Conservation (phyloP, 768 basidiomycete genomes). For the Lentinula guzmanii region DNA sequence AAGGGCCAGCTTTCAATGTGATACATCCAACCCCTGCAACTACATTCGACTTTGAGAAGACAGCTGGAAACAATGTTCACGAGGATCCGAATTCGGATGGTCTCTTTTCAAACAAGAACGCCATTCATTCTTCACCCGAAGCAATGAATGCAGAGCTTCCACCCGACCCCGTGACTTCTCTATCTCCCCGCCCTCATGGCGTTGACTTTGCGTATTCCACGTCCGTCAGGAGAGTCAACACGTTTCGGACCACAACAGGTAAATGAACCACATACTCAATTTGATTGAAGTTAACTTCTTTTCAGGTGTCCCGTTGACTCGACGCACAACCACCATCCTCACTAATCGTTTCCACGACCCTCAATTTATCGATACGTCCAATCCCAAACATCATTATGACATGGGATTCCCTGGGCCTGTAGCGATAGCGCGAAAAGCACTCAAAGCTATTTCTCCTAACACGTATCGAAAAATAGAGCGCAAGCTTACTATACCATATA, state of each 20-base stretch:
- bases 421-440: constrained; percentile 27
- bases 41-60: constrained; percentile 7
- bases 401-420: constrained; percentile 44
- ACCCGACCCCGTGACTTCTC: constrained; percentile 9
- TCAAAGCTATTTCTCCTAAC: constrained; percentile 36
- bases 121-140: constrained; percentile 28
- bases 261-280: not conserved
- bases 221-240: not conserved
- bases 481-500: constrained; percentile 45
- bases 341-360: constrained; percentile 11
- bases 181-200: not conserved
- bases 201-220: constrained; percentile 1
- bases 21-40: constrained; percentile 6
- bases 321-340: constrained; percentile 27
- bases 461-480: constrained; percentile 37
- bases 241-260: not conserved
- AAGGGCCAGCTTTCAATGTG: not conserved
- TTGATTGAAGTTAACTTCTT: not conserved
- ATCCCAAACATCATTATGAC: constrained; percentile 25
- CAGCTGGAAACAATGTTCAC: not conserved
- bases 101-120: constrained; percentile 19
- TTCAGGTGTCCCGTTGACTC: constrained; percentile 18
- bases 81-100: not conserved
- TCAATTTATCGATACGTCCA: constrained; percentile 6
- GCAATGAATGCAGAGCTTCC: constrained; percentile 19